Base-by-base conservation (phyloP, 768 basidiomycete species). In the Lenzites betulinus region DNA sequence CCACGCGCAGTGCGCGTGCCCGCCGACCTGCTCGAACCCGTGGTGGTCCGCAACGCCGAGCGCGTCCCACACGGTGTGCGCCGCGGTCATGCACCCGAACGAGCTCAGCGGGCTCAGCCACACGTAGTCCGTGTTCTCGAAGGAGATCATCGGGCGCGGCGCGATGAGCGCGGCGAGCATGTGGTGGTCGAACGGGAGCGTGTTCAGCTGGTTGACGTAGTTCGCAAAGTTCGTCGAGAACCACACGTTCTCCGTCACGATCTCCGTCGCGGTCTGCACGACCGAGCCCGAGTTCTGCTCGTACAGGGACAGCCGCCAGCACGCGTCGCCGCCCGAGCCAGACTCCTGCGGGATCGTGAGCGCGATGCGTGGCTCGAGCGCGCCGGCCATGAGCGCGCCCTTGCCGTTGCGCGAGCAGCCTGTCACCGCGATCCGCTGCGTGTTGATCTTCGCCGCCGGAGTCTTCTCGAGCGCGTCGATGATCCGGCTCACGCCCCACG, bases 291-390 rank as follows among this genome's bases (percentile, higher is more conserved):
- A 67, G 36, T 69, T 64, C 63, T 77, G 69, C 76, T 82, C 78
- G 49, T 66, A 78, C 64, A 81, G 77, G 23, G 83, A 84, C 58
- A 86, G 73, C 43, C 84, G 79, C 85, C 85, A 86, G 73, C 80
- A 82, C n/a, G 79, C 80, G 25, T 77, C 79, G 7, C 85, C 84
- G 49, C 85, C 84, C 13, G 83, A 82, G 12, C 85, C 85, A 13
- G 83, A 85, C 70, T 86, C 84, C 69, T 86, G 85, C 6, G 83
- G 82, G 62, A 86, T 81, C 7, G 83, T 85, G 60, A 86, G 75
- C 9, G 80, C 81, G 62, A 86, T 81, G 60, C 84, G 83, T 2
- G 75, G 68, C 61, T 86, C 83, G 67, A 85, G 83, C 26, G 83
- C 85, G 26, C 84, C 84, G 30, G 79, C 83, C 51, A 84, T 77